Evolutionary conservation across 345 rosid species (phyloP), one percentile per base, ranked within the genome.

Genomic region (Gynandropsis gynandra): DNA sequence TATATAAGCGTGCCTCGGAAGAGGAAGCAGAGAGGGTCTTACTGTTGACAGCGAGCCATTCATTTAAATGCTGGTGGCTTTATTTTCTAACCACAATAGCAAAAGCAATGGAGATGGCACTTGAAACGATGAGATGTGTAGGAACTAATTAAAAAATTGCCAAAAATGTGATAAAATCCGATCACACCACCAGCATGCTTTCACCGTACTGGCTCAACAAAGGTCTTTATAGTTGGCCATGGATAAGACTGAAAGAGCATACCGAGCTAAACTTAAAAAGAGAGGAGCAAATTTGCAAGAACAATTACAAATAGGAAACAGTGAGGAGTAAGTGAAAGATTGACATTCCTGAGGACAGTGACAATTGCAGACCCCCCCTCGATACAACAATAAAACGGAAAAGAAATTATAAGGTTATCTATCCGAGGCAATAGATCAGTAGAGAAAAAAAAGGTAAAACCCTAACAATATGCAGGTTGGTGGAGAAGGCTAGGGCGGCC

Each of bases 41-140:
- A 92, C 98, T 92, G 69, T 92, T 92, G 39, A 92, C 98, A 47
- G 98, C 97, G 52, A 87, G 96, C 97, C 98, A 92, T 56, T 92
- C 98, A 57, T 92, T 92, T 56, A 82, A 70, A 76, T 92, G 97
- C 72, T 92, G n/a, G n/a, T n/a, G n/a, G n/a, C n/a, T n/a, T n/a
- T n/a, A n/a, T n/a, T n/a, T n/a, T n/a, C 29, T 24, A 2, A 24
- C 29, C 29, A 24, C 4, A 2, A 24, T 24, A 24, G 29, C 5
- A 24, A 24, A 24, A 2, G 29, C 2, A 2, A 24, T 24, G 29
- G 4, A 24, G 29, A 24, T 2, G 29, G 5, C 29, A 2, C 29
- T 24, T 24, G 4, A 24, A n/a, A 24, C 2, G 29, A 24, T 5
- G 29, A 24, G 29, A 24, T 24, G 4, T 5, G 29, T 24, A 24